These are phyloP conservation scores for Leishmania gerbilli DNA, from an alignment of 208 protist species.

Conservation along the genomic window DNA sequence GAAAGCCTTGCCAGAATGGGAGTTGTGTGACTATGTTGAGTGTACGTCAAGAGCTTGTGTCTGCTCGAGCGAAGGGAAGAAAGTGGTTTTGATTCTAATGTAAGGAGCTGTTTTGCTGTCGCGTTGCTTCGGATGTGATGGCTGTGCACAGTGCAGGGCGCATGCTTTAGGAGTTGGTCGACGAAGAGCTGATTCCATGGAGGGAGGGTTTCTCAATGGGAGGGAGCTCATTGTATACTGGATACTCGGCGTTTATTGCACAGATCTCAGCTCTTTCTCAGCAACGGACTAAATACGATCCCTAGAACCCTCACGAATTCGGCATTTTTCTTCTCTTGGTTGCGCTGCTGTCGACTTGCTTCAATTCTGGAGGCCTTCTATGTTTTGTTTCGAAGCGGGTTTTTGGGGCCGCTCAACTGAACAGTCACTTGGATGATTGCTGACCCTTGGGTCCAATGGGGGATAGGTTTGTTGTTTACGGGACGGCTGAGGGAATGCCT, in stretches of 20 bases:
- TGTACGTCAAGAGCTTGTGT: background rate
- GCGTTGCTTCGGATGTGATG: background rate
- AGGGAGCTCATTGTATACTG: background rate
- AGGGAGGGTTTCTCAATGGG: background rate
- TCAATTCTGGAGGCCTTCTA: background rate
- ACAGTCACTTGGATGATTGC: background rate
- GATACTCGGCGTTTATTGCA: background rate
- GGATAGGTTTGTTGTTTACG: background rate
- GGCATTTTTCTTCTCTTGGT: background rate
- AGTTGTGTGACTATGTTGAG: background rate
- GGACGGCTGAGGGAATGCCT: background rate
- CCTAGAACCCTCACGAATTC: no score
- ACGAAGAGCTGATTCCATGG: background rate
- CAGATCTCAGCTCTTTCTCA: background rate
- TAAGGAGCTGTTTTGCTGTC: background rate
- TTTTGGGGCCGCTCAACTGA: background rate
- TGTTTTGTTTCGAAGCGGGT: background rate
- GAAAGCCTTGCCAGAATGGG: no score
- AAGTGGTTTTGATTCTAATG: background rate
- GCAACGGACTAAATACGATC: background rate
- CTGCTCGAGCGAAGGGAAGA: background rate
- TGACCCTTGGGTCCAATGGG: background rate
- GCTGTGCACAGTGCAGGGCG: background rate
- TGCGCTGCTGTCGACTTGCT: background rate
- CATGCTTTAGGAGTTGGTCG: background rate